Conservation (phyloP, 345 rosid species). For the Eucalyptus erythrocorys region DNA sequence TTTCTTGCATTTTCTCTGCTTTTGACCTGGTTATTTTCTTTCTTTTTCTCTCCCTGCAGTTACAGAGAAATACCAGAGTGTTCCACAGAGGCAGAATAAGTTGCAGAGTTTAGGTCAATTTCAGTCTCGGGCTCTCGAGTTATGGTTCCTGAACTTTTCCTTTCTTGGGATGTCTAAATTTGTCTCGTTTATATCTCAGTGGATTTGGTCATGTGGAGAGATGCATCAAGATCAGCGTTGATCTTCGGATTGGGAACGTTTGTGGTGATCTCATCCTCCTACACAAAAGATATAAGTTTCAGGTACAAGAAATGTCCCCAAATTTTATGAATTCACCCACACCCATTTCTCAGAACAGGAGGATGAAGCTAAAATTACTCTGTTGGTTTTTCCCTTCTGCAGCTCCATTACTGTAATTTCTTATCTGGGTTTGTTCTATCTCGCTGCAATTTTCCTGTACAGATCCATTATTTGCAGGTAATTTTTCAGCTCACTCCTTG, state of each 20-base stretch:
- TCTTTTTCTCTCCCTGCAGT: neutral
- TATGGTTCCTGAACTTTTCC: neutral
- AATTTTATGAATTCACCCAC: neutral
- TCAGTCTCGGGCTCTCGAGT: neutral
- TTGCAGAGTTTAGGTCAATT: constrained; percentile 62
- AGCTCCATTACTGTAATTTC: constrained; percentile 78
- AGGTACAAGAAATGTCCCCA: constrained; percentile 21
- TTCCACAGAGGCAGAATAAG: constrained; percentile 43
- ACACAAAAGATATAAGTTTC: constrained; percentile 54
- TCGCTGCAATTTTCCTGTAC: constrained; percentile 58
- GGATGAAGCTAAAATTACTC: neutral
- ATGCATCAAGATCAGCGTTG: constrained; percentile 60
- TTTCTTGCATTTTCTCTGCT: neutral
- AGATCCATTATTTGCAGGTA: constrained; percentile 71
- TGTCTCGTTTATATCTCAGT: constrained; percentile 18
- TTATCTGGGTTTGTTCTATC: constrained; percentile 67
- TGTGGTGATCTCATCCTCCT: constrained; percentile 63
- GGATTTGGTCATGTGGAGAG: constrained; percentile 97
- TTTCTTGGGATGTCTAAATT: neutral
- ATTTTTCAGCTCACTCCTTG: neutral
- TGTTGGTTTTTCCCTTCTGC: constrained; percentile 1
- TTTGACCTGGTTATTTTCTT: neutral
- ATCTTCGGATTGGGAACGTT: constrained; percentile 80
- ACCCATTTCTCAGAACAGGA: neutral
- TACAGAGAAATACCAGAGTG: constrained; percentile 15